Base-by-base conservation (phyloP, 805 yeast genomes). In the Hanseniaspora lindneri region DNA sequence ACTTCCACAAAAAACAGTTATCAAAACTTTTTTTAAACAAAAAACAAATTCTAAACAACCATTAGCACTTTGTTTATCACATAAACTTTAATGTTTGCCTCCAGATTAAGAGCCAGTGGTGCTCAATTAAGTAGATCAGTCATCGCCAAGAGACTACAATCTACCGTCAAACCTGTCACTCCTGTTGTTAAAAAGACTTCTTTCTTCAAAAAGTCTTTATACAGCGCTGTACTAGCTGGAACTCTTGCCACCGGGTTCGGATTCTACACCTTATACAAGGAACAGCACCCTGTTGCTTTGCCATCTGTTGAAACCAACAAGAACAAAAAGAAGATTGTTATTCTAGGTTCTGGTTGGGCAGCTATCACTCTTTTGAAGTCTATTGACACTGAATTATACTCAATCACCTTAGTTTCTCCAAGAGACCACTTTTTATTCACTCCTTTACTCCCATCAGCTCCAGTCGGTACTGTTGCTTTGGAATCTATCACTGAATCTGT, bases 401-500 rank as follows among this genome's bases (percentile, higher is more conserved):
- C 89, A 62, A 96, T 88, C 44, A 78, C 86, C 43, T 79, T 88
- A 50, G 83, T 88, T 41, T 85, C 95, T 36, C 96, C 97, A 54
- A 78, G 96, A 70, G 89, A 88, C 72, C 89, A 85, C 72, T 87
- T 88, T 69, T 72, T 88, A 58, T 88, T 89, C 74, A 88, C 97
- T 51, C 96, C 97, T n/a, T 71, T 88, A 62, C 73, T 88, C 58
- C 96, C 97, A 41, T 83, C 95, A 23, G 83, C 89, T 56, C 94
- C 96, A 50, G 88, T 95, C 33, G 96, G 96, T 54, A 83, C 95
- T 44, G 78, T 86, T 52, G 95, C 85, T 60, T 66, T 76, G 55
- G 84, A 92, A 65, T 88, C 96, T 21, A 88, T 88, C 61, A 82
- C 86, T 67, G 96, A 88, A 65, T 95, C 96, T 28, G 86, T 89